Base-by-base conservation (phyloP, 2,329 filamentous ascomycete species). In the Xylaria arbuscula region DNA sequence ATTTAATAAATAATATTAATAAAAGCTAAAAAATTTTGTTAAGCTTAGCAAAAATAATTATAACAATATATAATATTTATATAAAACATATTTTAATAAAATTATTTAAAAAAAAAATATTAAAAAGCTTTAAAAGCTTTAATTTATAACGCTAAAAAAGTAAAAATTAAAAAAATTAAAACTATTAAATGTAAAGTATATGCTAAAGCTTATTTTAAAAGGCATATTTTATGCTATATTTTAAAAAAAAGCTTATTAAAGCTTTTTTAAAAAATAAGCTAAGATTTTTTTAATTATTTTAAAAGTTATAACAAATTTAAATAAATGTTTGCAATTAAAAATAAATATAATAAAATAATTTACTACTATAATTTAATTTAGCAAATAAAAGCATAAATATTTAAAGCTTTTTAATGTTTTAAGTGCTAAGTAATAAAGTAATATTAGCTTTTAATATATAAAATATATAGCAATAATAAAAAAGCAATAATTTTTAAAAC, bases 281-380 rank as follows among this genome's bases (percentile, higher is more conserved):
- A 53, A 53, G 34, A 53, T 36, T 17, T 53, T 8, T 53, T 53
- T 34, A 34, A 53, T 34, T 53, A 55, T 24, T 22, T 38, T 22
- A 38, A 38, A 55, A 55, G 19, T 6, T 55, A 55, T 55, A 55
- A 55, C 15, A 55, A 7, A 13, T 40, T 55, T 5, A 5, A 13
- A 7, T 38, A 55, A 11, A 0, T 55, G 10, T 7, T 55, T 38
- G 22, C 13, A 22, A 38, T 55, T 40, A 40, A 55, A 38, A 36
- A 55, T 24, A 55, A 55, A 55, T 55, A 38, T 55, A 55, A 15
- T 40, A 55, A 22, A 22, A 22, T 55, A 24, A 54, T 36, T 38
- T 55, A 55, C 38, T 24, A 24, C 22, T 55, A 55, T 55, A 38
- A 15, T 55, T 36, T 17, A 32, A n/a, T 34, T 10, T 28, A 24